Conservation (phyloP, 2,329 filamentous ascomycete genomes). For the Exophiala xenobiotica region DNA sequence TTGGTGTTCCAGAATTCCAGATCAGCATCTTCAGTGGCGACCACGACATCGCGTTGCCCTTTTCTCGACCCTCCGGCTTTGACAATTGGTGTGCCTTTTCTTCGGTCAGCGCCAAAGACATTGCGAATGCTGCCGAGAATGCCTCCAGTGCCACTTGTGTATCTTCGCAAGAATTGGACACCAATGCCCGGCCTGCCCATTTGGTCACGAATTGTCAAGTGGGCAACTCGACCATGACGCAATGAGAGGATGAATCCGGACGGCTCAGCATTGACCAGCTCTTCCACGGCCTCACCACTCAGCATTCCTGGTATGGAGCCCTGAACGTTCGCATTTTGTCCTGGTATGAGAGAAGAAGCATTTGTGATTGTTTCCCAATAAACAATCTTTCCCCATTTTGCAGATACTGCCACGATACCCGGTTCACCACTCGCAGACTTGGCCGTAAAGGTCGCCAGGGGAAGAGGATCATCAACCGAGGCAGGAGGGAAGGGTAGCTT, state of each 20-base stretch:
- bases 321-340: conserved; percentile 77
- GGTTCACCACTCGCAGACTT: conserved; percentile 77
- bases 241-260: conserved; percentile 83
- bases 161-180: conserved; percentile 71
- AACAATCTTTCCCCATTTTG: conserved; percentile 77
- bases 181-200: conserved; percentile 82
- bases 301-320: conserved; percentile 70
- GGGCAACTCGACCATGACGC: conserved; percentile 81
- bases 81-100: conserved; percentile 77
- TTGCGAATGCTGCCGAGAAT: conserved; percentile 80
- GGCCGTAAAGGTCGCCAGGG: conserved; percentile 78
- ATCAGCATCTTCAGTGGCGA: conserved; percentile 72
- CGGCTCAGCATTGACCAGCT: conserved; percentile 79
- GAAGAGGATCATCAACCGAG: conserved; percentile 67
- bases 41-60: conserved; percentile 81
- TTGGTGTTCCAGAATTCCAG: conserved; percentile 87
- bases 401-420: conserved; percentile 82
- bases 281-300: conserved; percentile 72
- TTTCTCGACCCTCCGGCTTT: conserved; percentile 68
- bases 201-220: conserved; percentile 79
- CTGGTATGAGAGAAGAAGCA: conserved; percentile 78
- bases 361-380: conserved; percentile 96
- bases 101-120: conserved; percentile 67
- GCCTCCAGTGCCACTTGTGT: conserved; percentile 59
- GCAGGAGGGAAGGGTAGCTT: conserved; percentile 72